Base-by-base conservation (phyloP, 345 rosid genomes). In the Linum tenue region DNA sequence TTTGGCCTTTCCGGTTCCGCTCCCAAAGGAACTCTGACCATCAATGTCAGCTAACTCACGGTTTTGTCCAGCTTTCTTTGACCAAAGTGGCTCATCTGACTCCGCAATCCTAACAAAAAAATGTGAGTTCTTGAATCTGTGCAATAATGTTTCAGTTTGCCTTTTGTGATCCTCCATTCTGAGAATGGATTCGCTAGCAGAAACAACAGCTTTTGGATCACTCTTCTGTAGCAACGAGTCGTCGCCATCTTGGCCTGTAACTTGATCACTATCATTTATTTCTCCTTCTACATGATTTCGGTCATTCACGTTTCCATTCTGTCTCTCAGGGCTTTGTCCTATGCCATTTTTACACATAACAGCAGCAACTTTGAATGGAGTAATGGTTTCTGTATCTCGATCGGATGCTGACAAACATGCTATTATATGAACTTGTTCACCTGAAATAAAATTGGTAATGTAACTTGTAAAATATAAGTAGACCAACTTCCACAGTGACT, bases 301-400 rank as follows among this genome's bases (percentile, higher is more conserved):
- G 62, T 69, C 74, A 63, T 79, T 74, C 56, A 72, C 48, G 62
- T 70, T 74, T 68, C 81, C 95, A 66, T 84, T 84, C 70, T 78
- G 83, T 70, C 67, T 81, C 48, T 78, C 80, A 48, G 78, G 72
- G 58, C 66, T 77, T 65, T 80, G 82, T 69, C 84, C 84, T n/a
- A 67, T 80, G 43, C 91, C 85, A 83, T 77, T 83, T 78, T 84
- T 89, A 71, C 82, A 78, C 88, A 91, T 88, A 15, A 87, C 82
- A 16, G 91, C 99, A 79, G 97, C 96, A 72, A 91, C 90, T 72
- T 87, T 89, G 76, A 91, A 87, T 38, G 97, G 97, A 60, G 99
- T 89, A 65, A 91, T 89, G 68, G 87, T 79, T 82, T 89, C 97
- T 59, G 79, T 67, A 59, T 91, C 96, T 75, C 80, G 88, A 81